These are phyloP conservation scores for Rhodotorula sp. DNA, from an alignment of 1,284 basidiomycete species.

Conservation along the genomic window DNA sequence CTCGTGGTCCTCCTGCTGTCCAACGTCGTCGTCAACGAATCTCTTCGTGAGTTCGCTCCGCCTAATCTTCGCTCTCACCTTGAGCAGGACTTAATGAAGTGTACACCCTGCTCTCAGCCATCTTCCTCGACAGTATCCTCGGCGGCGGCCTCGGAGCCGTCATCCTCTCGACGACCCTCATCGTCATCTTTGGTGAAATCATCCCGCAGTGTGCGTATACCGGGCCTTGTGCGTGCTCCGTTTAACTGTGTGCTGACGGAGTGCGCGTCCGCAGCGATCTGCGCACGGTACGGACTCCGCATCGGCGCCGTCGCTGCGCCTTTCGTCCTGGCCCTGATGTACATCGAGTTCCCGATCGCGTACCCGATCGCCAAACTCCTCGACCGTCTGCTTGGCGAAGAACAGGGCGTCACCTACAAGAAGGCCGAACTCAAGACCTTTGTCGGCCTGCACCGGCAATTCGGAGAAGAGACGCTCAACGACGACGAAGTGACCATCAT, in stretches of 20 bases:
- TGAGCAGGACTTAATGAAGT: background rate
- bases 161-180: slow-evolving; percentile 33
- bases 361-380: slow-evolving; percentile 88
- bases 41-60: slow-evolving; percentile 18
- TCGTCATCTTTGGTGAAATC: slow-evolving; percentile 43
- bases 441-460: slow-evolving; percentile 58
- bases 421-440: slow-evolving; percentile 60
- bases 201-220: slow-evolving; percentile 57
- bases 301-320: slow-evolving; percentile 88
- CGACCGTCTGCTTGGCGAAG: slow-evolving; percentile 74
- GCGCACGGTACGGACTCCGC: slow-evolving; percentile 86
- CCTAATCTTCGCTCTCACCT: background rate
- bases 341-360: slow-evolving; percentile 64
- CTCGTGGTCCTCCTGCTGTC: slow-evolving; percentile 50
- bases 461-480: slow-evolving; percentile 68
- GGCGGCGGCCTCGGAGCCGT: slow-evolving; percentile 37
- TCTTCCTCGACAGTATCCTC: slow-evolving; percentile 82
- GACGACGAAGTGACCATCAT: slow-evolving; percentile 73
- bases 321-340: slow-evolving; percentile 56
- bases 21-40: slow-evolving; percentile 53
- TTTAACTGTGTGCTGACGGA: background rate
- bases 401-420: slow-evolving; percentile 50
- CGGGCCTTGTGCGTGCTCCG: too few species aligned
- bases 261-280: slow-evolving; percentile 54
- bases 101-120: slow-evolving; percentile 56